These are phyloP conservation scores for Larix kaempferi DNA, from an alignment of 75 land plant genomes.

Conservation along the genomic window DNA sequence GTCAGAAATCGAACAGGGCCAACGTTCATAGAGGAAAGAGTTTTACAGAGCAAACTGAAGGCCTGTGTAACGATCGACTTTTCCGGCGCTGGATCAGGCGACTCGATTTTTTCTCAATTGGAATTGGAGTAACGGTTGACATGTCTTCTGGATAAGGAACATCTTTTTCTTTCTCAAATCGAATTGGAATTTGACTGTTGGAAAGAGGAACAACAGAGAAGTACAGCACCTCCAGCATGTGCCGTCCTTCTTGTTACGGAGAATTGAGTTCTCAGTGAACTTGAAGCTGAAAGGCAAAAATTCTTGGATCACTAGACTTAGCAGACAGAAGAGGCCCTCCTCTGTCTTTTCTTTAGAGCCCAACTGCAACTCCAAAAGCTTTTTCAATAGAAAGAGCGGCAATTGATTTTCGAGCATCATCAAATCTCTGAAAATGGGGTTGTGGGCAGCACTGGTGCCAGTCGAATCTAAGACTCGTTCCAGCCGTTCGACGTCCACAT, in stretches of 20 bases:
- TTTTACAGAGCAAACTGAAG: background rate
- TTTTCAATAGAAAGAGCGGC: background rate
- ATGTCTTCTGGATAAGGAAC: no score
- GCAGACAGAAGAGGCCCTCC: background rate
- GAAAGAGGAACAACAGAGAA: background rate
- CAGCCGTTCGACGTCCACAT: background rate
- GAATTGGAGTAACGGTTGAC: no score
- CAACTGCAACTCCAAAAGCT: background rate
- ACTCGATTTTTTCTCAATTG: background rate
- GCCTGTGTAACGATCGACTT: background rate
- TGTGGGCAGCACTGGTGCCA: background rate
- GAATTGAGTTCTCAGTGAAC: background rate
- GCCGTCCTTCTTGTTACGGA: background rate
- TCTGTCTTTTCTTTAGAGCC: background rate
- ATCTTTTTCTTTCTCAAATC: background rate
- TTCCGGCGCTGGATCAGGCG: background rate
- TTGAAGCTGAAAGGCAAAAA: background rate
- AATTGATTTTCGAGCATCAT: conserved; percentile 2
- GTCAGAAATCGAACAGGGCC: background rate
- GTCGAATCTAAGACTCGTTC: background rate
- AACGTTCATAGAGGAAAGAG: background rate
- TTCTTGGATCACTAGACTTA: background rate
- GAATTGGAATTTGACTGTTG: background rate
- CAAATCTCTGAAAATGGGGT: background rate
- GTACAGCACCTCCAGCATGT: background rate